Base-by-base conservation (phyloP, 2,329 filamentous ascomycete genomes). In the Penicillium sp. region DNA sequence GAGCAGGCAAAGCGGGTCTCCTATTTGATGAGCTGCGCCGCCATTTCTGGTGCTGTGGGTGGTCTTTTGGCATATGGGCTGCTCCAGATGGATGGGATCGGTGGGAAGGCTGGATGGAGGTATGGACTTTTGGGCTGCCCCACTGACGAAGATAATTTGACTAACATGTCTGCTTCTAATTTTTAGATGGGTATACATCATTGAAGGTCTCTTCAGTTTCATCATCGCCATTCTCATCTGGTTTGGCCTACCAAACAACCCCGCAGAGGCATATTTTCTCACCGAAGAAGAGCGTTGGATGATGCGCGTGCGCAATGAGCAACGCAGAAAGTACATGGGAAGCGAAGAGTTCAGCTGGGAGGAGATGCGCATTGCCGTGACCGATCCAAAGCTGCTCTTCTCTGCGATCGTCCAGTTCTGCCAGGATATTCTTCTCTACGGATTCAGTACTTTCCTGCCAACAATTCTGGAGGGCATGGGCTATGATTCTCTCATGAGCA, bases 401-500 rank as follows among this genome's bases (percentile, higher is more conserved):
- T 82, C 77, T 55, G 78, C 76, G 5, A 58, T 70, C 24, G 80
- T 80, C 19, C 80, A 83, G 47, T 83, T 84, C 65, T 82, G 79
- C 50, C 77, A 81, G 56, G 79, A 82, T 56, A 80, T 81, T 26
- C 69, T 82, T 44, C 73, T 82, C 0, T 85, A 83, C 63, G 83
- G 82, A n/a, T 84, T 85, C 68, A 81, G 78, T 60, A 85, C 82
- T 10, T 86, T 86, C 65, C 70, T 85, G 4, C 84, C 84, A 2
- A 79, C 79, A 1, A 85, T 87, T 60, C 74, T 86, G 48, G 73
- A 77, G 43, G 75, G 74, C 31, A 79, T 84, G 68, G 81, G 82
- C 3, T 84, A 82, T 63, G 69, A 74, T 37, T 76, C 75, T n/a
- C 71, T 84, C 21, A 72, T 81, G 61, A 78, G 79, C 11, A 81